Conservation (phyloP, 306 rosid genomes). For the Cucumis sativus region Cucumber_9930_V3 NC_026657.2:10327501-10328000, state of each 20-base stretch:
- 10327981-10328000: slow-evolving; percentile 52
- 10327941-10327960: slow-evolving; percentile 76
- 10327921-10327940: slow-evolving; percentile 90
- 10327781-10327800: slow-evolving; percentile 50
- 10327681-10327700: background rate
- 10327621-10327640: background rate
- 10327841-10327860: slow-evolving; percentile 79
- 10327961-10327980: slow-evolving; percentile 43
- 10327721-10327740: background rate
- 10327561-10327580: background rate
- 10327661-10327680: slow-evolving; percentile 1
- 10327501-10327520: background rate
- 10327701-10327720: background rate
- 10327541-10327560: background rate
- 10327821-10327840: slow-evolving; percentile 79
- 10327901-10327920: slow-evolving; percentile 71
- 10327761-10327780: background rate
- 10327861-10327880: slow-evolving; percentile 69
- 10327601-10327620: background rate
- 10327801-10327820: slow-evolving; percentile 75
- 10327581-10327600: background rate
- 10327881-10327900: slow-evolving; percentile 86
- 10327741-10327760: background rate
- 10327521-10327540: background rate
- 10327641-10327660: background rate